Base-by-base conservation (phyloP, 2,329 filamentous ascomycete species). In the Xylaria sp. region DNA sequence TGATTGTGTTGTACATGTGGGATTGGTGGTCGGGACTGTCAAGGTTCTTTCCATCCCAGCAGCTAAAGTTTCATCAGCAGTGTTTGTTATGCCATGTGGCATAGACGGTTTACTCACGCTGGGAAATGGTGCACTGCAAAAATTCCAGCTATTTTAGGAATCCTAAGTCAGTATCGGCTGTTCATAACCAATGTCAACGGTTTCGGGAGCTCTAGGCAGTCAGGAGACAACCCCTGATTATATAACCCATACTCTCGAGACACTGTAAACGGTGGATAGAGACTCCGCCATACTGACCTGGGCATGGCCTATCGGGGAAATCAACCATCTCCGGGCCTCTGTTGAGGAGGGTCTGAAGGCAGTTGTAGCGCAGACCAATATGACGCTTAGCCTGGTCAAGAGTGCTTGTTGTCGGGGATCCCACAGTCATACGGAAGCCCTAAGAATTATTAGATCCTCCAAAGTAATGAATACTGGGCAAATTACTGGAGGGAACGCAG, bases 381-480 rank as follows among this genome's bases (percentile, higher is more conserved):
- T 80, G 77, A 20, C 74, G 73, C 59, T 75, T 75, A 51, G 78
- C 78, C 7, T 75, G 70, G 31, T 72, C 69, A 5, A 72, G 60
- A 11, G 69, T 68, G 56, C 36, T 63, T 1, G 74, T 75, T 27
- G 75, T 71, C 22, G 75, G 75, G 58, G 75, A 79, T 62, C 81
- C 81, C 36, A 82, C 77, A 7, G 80, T 78, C 81, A 83, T 83
- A 53, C 81, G 78, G 76, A 83, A 83, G 11, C 81, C 81, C 78
- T 80, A 50, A 4, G 49, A 45, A 53, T 38, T 4, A 29, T 72
- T 59, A 75, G 66, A 65, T n/a, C n/a, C 5, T 25, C 25, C 36
- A 27, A 55, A 13, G n/a, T 9, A 17, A 22, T 31, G 31, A 17
- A 17, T 11, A 4, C 11, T 25, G 22, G 5, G 31, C 4, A 6